phyloP scores from a whole-genome alignment of 805 yeast species.

The Alloascoidea hylecoeti region DNA sequence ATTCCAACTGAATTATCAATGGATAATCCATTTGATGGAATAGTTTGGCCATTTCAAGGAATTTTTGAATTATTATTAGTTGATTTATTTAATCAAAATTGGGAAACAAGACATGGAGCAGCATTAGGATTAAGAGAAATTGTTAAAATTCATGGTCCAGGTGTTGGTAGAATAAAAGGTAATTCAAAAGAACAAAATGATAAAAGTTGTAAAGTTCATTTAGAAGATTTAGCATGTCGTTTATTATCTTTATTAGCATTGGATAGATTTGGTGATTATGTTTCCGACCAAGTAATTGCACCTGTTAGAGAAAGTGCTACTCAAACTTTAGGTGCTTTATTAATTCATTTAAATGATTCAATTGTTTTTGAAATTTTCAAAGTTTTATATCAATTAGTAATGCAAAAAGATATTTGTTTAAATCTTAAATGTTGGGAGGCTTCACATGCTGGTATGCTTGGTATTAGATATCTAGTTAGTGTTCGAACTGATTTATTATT shows the following conservation, averaged over 20 bases:
- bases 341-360: conserved; percentile 55
- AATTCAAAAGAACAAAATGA: conserved; percentile 49
- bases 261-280: conserved; percentile 94
- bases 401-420: conserved; percentile 36
- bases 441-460: conserved; percentile 94
- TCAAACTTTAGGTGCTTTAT: conserved; percentile 80
- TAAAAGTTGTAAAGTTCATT: conserved; percentile 43
- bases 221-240: conserved; percentile 83
- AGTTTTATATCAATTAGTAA: conserved; percentile 51
- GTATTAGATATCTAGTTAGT: conserved; percentile 82
- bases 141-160: conserved; percentile 64
- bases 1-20: conserved; percentile 55
- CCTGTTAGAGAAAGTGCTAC: conserved; percentile 97
- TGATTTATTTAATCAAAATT: conserved; percentile 69
- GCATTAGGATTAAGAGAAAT: conserved; percentile 86
- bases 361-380: conserved; percentile 48
- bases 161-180: conserved; percentile 73
- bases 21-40: conserved; percentile 55
- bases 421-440: conserved; percentile 82
- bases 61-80: conserved; percentile 68
- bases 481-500: conserved; percentile 72
- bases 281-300: conserved; percentile 94
- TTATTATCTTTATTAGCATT: conserved; percentile 76
- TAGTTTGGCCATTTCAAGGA: conserved; percentile 92
- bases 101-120: conserved; percentile 97